Percentiles rank a stretch among this genome's conserved stretches.
These are phyloP conservation scores for Exophiala alcalophila DNA, from an alignment of 2,329 filamentous ascomycete genomes.

Conservation along the genomic window DNA sequence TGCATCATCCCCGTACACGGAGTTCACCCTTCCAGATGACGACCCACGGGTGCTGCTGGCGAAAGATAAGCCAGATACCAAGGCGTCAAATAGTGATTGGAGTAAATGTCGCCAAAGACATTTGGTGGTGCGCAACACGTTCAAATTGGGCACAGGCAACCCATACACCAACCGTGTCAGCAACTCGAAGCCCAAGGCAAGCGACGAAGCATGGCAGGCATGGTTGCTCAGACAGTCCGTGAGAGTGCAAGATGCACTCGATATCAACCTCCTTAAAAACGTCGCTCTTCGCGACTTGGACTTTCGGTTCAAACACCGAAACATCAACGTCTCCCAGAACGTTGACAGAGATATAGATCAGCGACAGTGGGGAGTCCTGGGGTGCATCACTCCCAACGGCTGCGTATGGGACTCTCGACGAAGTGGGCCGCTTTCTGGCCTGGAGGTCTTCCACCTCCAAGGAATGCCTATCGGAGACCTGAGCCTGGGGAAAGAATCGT, in stretches of 20 bases:
- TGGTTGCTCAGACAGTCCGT: slow-evolving; percentile 54
- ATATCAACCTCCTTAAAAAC: slow-evolving; percentile 58
- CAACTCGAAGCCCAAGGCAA: slow-evolving; percentile 51
- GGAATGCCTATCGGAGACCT: slow-evolving; percentile 64
- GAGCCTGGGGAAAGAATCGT: slow-evolving; percentile 61
- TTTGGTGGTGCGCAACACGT: slow-evolving; percentile 49
- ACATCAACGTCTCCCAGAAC: slow-evolving; percentile 69
- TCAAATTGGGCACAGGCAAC: slow-evolving; percentile 53
- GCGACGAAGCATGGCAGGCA: slow-evolving; percentile 54
- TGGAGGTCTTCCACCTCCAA: slow-evolving; percentile 64
- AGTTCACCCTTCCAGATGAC: slow-evolving; percentile 58
- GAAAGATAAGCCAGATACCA: slow-evolving; percentile 39
- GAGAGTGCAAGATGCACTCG: slow-evolving; percentile 64
- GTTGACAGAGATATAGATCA: slow-evolving; percentile 58
- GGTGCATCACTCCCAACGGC: slow-evolving; percentile 67
- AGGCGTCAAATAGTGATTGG: slow-evolving; percentile 48
- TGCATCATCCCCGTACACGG: slow-evolving; percentile 61
- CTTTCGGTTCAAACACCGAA: slow-evolving; percentile 53
- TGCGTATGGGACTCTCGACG: slow-evolving; percentile 60
- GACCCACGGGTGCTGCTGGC: slow-evolving; percentile 48
- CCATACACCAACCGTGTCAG: slow-evolving; percentile 61
- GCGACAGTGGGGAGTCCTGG: slow-evolving; percentile 55
- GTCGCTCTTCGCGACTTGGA: slow-evolving; percentile 51
- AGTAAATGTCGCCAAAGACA: slow-evolving; percentile 60
- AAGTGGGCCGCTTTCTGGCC: slow-evolving; percentile 59